Conservation (phyloP, 306 rosid species). For the Quercus robur region DNA sequence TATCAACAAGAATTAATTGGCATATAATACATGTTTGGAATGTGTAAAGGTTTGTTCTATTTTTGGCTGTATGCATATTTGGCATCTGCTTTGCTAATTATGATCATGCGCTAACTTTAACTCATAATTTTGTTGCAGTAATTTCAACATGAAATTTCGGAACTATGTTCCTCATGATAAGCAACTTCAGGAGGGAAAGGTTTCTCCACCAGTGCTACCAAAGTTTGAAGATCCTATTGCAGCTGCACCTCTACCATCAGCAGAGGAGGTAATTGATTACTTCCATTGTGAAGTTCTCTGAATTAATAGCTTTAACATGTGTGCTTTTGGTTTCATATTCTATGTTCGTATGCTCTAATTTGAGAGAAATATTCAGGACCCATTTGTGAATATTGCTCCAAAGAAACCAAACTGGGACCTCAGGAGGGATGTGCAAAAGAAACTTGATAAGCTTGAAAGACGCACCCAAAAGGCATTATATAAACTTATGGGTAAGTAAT, state of each 20-base stretch:
- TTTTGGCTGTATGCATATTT: not conserved
- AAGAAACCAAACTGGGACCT: conserved; percentile 98
- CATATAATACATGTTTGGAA: not conserved
- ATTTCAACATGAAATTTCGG: conserved; percentile 70
- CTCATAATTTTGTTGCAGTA: conserved; percentile 31
- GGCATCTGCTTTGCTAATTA: not conserved
- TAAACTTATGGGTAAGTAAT: conserved; percentile 67
- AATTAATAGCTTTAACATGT: not conserved
- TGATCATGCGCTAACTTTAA: not conserved
- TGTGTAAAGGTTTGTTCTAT: not conserved
- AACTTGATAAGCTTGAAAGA: conserved; percentile 90
- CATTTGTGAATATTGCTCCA: conserved; percentile 91
- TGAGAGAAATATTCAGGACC: conserved; percentile 53
- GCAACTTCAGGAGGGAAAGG: conserved; percentile 79
- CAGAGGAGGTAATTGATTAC: conserved; percentile 40
- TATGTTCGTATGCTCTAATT: not conserved
- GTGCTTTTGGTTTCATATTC: not conserved
- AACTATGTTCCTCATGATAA: conserved; percentile 95
- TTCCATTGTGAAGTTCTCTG: not conserved
- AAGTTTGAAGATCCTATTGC: conserved; percentile 89
- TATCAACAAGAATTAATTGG: not conserved
- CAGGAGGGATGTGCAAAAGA: conserved; percentile 92
- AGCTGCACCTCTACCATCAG: conserved; percentile 48
- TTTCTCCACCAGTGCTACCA: conserved; percentile 74
- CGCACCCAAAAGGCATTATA: conserved; percentile 82